Evolutionary conservation across 176 grass and related monocot species (phyloP).

Genomic region (Carex myosuroides): DNA sequence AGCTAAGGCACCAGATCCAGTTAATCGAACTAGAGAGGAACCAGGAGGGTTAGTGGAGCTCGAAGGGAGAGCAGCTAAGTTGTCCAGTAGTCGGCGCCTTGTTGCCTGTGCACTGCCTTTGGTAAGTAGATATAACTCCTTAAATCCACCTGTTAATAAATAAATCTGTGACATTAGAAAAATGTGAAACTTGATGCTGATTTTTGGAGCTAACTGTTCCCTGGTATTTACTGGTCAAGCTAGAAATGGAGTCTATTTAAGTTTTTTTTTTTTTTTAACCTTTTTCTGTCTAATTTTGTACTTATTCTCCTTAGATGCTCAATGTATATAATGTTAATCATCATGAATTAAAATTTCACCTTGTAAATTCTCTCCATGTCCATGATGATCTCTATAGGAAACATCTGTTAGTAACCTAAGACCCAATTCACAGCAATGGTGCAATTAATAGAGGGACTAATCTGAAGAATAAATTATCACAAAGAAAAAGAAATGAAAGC

Average conservation of each 20-base stretch:
- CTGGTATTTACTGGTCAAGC: neutral
- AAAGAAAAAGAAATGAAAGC: neutral
- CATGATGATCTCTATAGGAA: slow-evolving; percentile 17
- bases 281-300: neutral
- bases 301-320: neutral
- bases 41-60: slow-evolving; percentile 33
- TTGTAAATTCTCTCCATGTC: slow-evolving; percentile 42
- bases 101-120: slow-evolving; percentile 25
- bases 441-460: neutral
- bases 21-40: slow-evolving; percentile 43
- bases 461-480: neutral
- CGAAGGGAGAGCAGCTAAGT: slow-evolving; percentile 55
- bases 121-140: slow-evolving; percentile 7
- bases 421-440: neutral
- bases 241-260: neutral
- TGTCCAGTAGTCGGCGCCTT: slow-evolving; percentile 65
- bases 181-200: neutral
- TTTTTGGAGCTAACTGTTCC: neutral
- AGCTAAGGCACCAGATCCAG: slow-evolving; percentile 55
- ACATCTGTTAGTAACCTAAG: slow-evolving; percentile 21
- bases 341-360: slow-evolving; percentile 36
- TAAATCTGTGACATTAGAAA: neutral
- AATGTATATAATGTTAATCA: slow-evolving; percentile 6
- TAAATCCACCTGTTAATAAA: neutral
- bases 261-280: neutral